A percentile compares a stretch with the other conserved stretches of the same genome.
Conservation (phyloP, 441 rosid species). For the Isatis lusitanica region DNA sequence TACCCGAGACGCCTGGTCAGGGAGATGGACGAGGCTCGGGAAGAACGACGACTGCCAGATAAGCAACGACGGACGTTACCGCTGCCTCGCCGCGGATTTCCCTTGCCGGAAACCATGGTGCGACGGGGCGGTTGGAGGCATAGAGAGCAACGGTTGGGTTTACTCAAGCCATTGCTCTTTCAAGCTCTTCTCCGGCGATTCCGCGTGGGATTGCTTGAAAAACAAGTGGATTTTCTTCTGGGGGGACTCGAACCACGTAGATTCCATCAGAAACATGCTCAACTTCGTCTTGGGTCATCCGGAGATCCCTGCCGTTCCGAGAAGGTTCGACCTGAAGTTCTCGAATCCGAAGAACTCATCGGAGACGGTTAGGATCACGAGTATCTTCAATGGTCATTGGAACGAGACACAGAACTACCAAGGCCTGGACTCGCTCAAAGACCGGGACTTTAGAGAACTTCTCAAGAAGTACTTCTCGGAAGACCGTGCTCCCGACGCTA, state of each 20-base stretch:
- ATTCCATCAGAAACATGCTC: slow-evolving; percentile 82
- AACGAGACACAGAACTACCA: slow-evolving; percentile 80
- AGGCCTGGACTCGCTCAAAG: slow-evolving; percentile 76
- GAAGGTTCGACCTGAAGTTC: slow-evolving; percentile 81
- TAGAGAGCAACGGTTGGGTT: slow-evolving; percentile 99
- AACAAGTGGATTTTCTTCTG: slow-evolving; percentile 92
- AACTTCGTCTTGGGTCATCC: slow-evolving; percentile 76
- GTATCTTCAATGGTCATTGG: slow-evolving; percentile 95
- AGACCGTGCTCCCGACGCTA: slow-evolving; percentile 65
- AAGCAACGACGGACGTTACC: slow-evolving; percentile 73
- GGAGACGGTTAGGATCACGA: slow-evolving; percentile 78
- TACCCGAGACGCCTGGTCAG: slow-evolving; percentile 61
- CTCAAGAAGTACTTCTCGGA: slow-evolving; percentile 70
- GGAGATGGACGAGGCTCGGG: slow-evolving; percentile 92
- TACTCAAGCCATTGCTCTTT: slow-evolving; percentile 87
- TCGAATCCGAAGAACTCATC: slow-evolving; percentile 66
- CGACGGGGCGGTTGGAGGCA: slow-evolving; percentile 60
- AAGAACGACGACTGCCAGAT: slow-evolving; percentile 64
- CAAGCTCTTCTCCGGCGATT: slow-evolving; percentile 51
- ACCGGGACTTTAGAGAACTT: slow-evolving; percentile 63
- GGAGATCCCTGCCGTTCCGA: slow-evolving; percentile 64
- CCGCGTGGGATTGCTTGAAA: slow-evolving; percentile 84
- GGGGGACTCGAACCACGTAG: slow-evolving; percentile 99
- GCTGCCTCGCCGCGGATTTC: slow-evolving; percentile 62
- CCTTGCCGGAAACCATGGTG: slow-evolving; percentile 89